These are phyloP conservation scores for Coemansia sp. DNA, from an alignment of 192 early-diverging fungal genomes.

Conservation along the genomic window DNA sequence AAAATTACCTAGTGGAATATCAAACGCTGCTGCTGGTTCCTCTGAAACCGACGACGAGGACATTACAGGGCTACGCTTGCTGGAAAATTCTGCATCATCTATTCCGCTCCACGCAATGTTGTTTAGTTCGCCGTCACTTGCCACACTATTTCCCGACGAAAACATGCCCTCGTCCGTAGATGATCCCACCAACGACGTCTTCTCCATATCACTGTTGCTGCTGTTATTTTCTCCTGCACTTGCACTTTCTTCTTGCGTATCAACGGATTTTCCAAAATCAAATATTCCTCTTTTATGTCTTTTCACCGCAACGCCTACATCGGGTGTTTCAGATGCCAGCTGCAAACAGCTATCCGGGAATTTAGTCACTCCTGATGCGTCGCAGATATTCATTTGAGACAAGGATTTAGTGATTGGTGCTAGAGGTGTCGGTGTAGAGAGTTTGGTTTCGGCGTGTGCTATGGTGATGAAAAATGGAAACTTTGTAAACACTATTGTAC, in stretches of 20 bases:
- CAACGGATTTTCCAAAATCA: neutral
- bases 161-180: too few relatives aligned
- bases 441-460: conserved; percentile 6
- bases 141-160: neutral
- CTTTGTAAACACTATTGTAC: conserved; percentile 13
- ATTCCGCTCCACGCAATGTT: conserved; percentile 28
- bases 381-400: conserved; percentile 21
- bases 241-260: neutral
- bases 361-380: conserved; percentile 15
- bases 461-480: conserved; percentile 23
- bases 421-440: neutral
- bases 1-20: conserved; percentile 11
- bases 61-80: neutral
- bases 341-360: conserved; percentile 20
- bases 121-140: neutral
- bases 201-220: neutral
- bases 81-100: conserved; percentile 5
- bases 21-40: conserved; percentile 1
- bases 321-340: neutral
- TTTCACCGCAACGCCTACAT: neutral
- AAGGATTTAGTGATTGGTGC: conserved; percentile 28
- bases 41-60: neutral
- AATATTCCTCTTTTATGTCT: conserved; percentile 7
- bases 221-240: neutral
- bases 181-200: neutral